phyloP scores from a whole-genome alignment of 768 basidiomycete species.

The Rhodosporidiobolus odoratus region DNA sequence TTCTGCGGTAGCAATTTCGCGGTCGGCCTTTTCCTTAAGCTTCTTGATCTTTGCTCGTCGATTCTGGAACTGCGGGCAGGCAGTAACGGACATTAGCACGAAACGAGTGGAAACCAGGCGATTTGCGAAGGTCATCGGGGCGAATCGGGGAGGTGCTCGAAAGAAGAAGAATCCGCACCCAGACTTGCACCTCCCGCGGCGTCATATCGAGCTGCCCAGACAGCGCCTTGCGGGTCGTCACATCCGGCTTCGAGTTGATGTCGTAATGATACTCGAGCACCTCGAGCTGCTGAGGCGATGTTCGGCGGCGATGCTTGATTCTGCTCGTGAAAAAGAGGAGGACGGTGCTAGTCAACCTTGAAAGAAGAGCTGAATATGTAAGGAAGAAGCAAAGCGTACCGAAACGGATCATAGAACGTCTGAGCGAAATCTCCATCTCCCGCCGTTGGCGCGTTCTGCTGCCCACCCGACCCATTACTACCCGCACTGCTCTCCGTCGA shows the following conservation, averaged over 20 bases:
- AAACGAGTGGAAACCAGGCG: not conserved
- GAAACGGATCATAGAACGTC: constrained; percentile 38
- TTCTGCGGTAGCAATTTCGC: constrained; percentile 1
- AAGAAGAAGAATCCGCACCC: constrained; percentile 42
- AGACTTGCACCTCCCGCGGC: constrained; percentile 87
- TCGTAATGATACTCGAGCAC: constrained; percentile 82
- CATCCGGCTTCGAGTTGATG: constrained; percentile 83
- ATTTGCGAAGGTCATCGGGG: too few relatives aligned
- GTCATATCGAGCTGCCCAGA: constrained; percentile 84
- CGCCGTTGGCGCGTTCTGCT: not conserved
- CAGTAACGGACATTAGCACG: not conserved
- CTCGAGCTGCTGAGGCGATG: constrained; percentile 78
- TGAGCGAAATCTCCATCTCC: constrained; percentile 13
- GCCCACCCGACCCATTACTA: not conserved
- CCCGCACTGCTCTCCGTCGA: constrained; percentile 13
- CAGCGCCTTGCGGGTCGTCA: constrained; percentile 65
- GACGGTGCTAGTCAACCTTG: not conserved
- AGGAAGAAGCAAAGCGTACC: not conserved
- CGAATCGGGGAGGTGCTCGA: too few relatives aligned
- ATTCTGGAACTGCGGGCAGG: constrained; percentile 37
- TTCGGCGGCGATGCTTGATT: constrained; percentile 52
- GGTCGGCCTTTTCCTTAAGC: constrained; percentile 27
- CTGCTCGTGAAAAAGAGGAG: not conserved
- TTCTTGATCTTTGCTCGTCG: constrained; percentile 41
- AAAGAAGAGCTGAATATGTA: not conserved